These are phyloP conservation scores for Symbiotaphrina buchneri DNA, from an alignment of 495 filamentous ascomycete genomes.

Conservation along the genomic window DNA sequence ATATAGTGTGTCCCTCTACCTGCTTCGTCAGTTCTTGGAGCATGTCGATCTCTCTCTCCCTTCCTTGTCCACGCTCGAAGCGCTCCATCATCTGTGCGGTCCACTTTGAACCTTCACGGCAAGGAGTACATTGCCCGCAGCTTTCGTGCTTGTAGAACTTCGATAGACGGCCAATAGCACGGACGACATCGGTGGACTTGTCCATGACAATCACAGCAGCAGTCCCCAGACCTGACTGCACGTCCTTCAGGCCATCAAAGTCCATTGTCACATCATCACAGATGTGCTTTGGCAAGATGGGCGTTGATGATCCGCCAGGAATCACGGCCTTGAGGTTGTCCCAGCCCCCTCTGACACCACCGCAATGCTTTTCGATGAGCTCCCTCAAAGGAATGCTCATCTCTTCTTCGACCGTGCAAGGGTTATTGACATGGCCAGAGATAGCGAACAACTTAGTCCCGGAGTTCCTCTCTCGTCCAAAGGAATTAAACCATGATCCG, in stretches of 20 bases:
- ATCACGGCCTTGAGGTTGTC: conserved; percentile 92
- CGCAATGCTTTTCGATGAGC: conserved; percentile 93
- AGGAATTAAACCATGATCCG: conserved; percentile 72
- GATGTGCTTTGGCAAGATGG: conserved; percentile 66
- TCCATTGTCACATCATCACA: conserved; percentile 97
- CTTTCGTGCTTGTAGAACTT: conserved; percentile 97
- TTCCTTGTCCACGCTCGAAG: conserved; percentile 74
- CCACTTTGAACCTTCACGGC: conserved; percentile 94
- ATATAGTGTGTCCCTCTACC: conserved; percentile 97
- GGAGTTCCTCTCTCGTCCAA: conserved; percentile 84
- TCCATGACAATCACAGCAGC: conserved; percentile 98
- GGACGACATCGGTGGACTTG: conserved; percentile 86
- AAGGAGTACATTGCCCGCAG: conserved; percentile 96
- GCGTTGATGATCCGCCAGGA: conserved; percentile 89
- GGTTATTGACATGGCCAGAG: conserved; percentile 97
- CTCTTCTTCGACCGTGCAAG: conserved; percentile 91
- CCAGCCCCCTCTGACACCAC: conserved; percentile 90
- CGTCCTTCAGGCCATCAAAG: conserved; percentile 95
- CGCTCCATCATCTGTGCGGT: conserved; percentile 96
- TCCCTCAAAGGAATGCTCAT: conserved; percentile 92
- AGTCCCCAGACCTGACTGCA: conserved; percentile 89
- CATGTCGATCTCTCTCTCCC: conserved; percentile 94
- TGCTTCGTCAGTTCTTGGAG: conserved; percentile 97
- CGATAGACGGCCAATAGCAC: conserved; percentile 74
- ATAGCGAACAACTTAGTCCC: conserved; percentile 98